Percentiles rank a stretch among this genome's conserved stretches.
phyloP scores from a whole-genome alignment of 352 stramenopile species.

The Globisporangium abappressorium region DNA sequence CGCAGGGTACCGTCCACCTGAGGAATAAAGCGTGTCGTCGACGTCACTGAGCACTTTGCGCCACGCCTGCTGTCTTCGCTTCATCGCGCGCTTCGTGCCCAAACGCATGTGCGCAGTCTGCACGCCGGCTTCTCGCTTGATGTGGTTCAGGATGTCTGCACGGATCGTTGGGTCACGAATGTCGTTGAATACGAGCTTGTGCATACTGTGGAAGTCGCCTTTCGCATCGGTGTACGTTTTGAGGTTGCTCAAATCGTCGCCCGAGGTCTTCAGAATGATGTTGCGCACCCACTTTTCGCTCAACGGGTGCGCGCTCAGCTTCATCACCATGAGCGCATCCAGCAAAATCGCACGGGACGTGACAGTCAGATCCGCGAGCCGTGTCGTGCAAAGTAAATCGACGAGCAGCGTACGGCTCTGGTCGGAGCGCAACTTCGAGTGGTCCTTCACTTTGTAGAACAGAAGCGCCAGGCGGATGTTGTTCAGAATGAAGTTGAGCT shows the following conservation, averaged over 20 bases:
- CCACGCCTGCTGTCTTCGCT: conserved; percentile 89
- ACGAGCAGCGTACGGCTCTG: conserved; percentile 92
- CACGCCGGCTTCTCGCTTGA: conserved; percentile 91
- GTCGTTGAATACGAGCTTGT: conserved; percentile 98
- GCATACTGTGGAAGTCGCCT: conserved; percentile 95
- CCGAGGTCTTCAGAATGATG: conserved; percentile 95
- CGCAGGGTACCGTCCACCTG: conserved; percentile 93
- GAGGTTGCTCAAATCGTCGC: conserved; percentile 95
- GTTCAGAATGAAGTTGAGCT: conserved; percentile 97
- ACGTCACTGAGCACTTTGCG: conserved; percentile 98
- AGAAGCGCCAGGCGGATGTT: conserved; percentile 94
- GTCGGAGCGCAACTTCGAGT: conserved; percentile 65
- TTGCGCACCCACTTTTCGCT: conserved; percentile 96
- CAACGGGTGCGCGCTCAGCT: conserved; percentile 92
- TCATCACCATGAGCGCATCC: conserved; percentile 97
- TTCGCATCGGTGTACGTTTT: conserved; percentile 97
- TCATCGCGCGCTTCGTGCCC: conserved; percentile 75
- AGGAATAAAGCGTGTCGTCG: conserved; percentile 97
- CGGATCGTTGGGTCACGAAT: conserved; percentile 83
- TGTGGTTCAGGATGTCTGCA: conserved; percentile 95
- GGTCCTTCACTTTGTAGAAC: conserved; percentile 98
- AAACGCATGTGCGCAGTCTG: conserved; percentile 94
- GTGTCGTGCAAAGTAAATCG: conserved; percentile 92
- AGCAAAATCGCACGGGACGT: conserved; percentile 91
- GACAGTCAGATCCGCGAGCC: conserved; percentile 91